Base-by-base conservation (phyloP, 179 eudicot species). In the Heliamphora pulchella region DNA sequence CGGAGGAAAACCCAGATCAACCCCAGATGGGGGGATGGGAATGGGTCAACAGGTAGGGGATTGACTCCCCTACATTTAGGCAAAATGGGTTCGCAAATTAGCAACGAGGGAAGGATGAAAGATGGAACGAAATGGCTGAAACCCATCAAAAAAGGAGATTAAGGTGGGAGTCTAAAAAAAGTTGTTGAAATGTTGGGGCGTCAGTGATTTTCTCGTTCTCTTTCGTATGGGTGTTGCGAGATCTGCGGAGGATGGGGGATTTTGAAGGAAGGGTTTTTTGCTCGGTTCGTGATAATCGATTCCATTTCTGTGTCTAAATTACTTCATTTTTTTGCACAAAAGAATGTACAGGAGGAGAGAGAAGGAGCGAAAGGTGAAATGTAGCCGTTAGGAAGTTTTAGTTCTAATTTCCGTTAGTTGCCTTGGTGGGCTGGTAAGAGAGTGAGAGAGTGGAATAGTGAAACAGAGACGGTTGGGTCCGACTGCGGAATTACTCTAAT, bases 261-360 rank as follows among this genome's bases (percentile, higher is more conserved):
- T 80, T 80, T 18, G 64, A 83, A 66, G 79, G 18, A 51, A 15
- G 61, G 17, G 61, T 71, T 66, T 54, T 53, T 67, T 43, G 31
- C 43, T 57, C 61, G 63, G 64, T 80, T 73, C 31, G 82, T 50
- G 66, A 18, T 13, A 43, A 71, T 74, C 64, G 71, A 4, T 71
- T 31, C 63, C 78, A 80, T 8, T 71, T 54, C 78, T 82, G 79
- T 82, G 83, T 77, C 83, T 80, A 41, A 73, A 78, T 71, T 69
- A 10, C 43, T 51, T 78, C 84, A 71, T 78, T 54, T 70, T 70
- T 63, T 70, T 68, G 2, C 15, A 7, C 31, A 41, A 47, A 47
- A 9, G 47, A 46, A 22, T 18, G 5, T 8, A 74, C 44, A 62
- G 63, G 22, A 18, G 31, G 63, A 31, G 70, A 47, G 18, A 15